Conservation (phyloP, 306 rosid species). For the Trifolium fragiferum region DNA sequence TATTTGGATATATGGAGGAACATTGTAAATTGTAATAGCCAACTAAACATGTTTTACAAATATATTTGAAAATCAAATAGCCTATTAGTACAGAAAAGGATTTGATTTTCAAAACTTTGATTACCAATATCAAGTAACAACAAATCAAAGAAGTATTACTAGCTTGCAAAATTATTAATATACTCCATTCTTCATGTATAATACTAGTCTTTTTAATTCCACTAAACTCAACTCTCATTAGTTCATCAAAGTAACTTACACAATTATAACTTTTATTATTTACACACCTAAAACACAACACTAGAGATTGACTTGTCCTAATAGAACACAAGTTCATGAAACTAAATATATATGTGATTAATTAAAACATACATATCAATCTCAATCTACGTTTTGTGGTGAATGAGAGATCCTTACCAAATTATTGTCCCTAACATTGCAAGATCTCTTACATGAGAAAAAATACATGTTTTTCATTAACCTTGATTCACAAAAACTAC, state of each 20-base stretch:
- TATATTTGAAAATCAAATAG: neutral
- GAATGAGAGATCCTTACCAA: slow-evolving; percentile 53
- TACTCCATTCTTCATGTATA: neutral
- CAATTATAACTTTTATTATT: neutral
- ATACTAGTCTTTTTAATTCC: too few relatives aligned
- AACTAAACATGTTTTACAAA: neutral
- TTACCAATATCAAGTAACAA: neutral
- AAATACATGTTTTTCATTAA: slow-evolving; percentile 43
- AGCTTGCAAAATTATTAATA: neutral
- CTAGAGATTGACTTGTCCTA: neutral
- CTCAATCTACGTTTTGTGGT: slow-evolving; percentile 31
- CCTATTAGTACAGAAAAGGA: neutral
- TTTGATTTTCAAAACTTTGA: neutral
- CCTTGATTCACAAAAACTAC: slow-evolving; percentile 34
- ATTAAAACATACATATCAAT: slow-evolving; percentile 5
- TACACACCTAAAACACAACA: neutral
- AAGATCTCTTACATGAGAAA: slow-evolving; percentile 54
- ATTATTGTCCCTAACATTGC: slow-evolving; percentile 54
- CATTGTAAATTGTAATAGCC: too few relatives aligned
- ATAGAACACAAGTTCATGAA: neutral
- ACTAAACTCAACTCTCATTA: too few relatives aligned
- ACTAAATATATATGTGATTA: neutral
- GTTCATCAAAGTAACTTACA: neutral
- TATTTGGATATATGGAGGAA: too few relatives aligned
- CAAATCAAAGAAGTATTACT: neutral